Evolutionary conservation across 1,139 yeast species (phyloP).

Genomic region (Waltiozyma solani): DNA sequence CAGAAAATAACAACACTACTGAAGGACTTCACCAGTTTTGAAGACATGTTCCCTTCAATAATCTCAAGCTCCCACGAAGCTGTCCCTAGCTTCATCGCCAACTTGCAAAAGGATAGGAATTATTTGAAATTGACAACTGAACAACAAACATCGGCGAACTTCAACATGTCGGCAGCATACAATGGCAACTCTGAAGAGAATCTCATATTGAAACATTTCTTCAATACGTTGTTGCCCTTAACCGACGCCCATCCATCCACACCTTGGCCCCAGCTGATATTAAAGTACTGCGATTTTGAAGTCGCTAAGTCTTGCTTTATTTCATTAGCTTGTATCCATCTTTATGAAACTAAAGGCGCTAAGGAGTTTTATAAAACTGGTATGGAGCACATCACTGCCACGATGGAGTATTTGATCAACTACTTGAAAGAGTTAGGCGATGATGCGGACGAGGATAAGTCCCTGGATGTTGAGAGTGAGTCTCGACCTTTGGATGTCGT

Average conservation of each 20-base stretch:
- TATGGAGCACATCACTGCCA: slow-evolving; percentile 38
- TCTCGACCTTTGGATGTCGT: slow-evolving; percentile 19
- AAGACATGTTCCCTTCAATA: slow-evolving; percentile 17
- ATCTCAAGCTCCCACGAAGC: background rate
- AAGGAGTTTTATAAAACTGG: slow-evolving; percentile 39
- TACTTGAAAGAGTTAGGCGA: slow-evolving; percentile 19
- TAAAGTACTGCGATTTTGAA: slow-evolving; percentile 44
- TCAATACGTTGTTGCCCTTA: slow-evolving; percentile 38
- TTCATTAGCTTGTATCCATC: slow-evolving; percentile 42
- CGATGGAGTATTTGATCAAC: slow-evolving; percentile 39
- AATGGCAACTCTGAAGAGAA: slow-evolving; percentile 32
- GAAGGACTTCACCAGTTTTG: slow-evolving; percentile 18
- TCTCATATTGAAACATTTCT: slow-evolving; percentile 41
- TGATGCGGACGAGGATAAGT: slow-evolving; percentile 9
- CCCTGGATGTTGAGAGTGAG: no score
- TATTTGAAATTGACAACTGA: no score
- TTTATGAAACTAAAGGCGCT: slow-evolving; percentile 41
- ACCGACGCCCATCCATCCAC: slow-evolving; percentile 47
- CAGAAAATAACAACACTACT: slow-evolving; percentile 1
- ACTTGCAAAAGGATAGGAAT: no score
- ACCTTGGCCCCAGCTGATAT: slow-evolving; percentile 48
- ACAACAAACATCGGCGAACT: slow-evolving; percentile 4
- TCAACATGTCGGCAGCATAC: background rate
- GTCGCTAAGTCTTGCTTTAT: slow-evolving; percentile 45
- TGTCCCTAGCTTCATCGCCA: background rate